These are phyloP conservation scores for Monosporascus sp. DNA, from an alignment of 2,329 filamentous ascomycete genomes.

Conservation along the genomic window DNA sequence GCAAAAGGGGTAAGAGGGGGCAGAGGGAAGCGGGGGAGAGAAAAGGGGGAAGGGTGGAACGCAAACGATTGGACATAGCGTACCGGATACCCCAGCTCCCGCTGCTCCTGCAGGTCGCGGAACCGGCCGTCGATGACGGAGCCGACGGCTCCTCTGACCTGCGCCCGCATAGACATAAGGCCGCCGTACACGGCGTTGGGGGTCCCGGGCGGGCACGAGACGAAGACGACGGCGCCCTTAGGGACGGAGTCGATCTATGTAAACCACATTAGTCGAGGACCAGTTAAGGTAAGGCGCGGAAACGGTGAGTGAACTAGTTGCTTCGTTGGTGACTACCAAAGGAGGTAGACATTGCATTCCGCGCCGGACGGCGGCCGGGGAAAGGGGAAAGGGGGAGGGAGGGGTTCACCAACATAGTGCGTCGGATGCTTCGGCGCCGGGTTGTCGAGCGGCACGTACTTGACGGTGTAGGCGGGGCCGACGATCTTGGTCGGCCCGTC, in stretches of 20 bases:
- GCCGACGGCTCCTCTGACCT: constrained; percentile 37
- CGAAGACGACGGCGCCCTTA: constrained; percentile 40
- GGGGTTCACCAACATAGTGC: constrained; percentile 37
- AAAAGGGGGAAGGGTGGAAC: background rate
- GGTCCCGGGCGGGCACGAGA: constrained; percentile 39
- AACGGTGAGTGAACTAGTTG: too few relatives aligned
- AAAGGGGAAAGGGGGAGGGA: background rate
- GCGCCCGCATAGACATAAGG: constrained; percentile 45
- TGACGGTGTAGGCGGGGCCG: constrained; percentile 49
- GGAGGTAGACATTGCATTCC: too few relatives aligned
- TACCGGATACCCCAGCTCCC: constrained; percentile 40
- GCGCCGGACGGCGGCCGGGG: too few relatives aligned
- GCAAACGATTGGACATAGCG: background rate
- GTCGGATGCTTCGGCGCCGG: constrained; percentile 37
- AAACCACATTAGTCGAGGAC: background rate
- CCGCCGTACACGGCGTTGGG: constrained; percentile 50
- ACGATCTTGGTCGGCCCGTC: constrained; percentile 45
- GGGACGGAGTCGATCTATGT: constrained; percentile 44
- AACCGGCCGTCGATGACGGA: constrained; percentile 47
- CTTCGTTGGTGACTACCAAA: too few relatives aligned
- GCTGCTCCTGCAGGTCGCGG: constrained; percentile 48
- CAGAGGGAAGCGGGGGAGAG: background rate
- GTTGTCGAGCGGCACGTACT: constrained; percentile 42
- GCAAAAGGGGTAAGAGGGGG: too few relatives aligned
- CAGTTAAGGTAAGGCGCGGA: background rate